phyloP scores from a whole-genome alignment of 108 stramenopile genomes.

The Fragilaria crotonensis region DNA sequence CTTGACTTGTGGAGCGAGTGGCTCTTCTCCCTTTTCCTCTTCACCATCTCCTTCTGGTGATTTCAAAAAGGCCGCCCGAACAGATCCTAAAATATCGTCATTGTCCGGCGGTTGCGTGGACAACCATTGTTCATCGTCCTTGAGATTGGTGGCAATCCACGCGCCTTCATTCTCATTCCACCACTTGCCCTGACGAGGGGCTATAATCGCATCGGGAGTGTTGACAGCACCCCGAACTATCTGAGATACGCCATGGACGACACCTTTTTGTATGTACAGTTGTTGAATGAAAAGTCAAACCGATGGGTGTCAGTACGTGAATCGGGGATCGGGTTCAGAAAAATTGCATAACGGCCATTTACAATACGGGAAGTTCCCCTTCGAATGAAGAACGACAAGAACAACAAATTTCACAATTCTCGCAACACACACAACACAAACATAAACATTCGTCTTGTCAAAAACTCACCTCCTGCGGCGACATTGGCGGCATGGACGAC shows the following conservation, averaged over 20 bases:
- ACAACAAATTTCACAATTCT: no score
- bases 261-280: constrained; percentile 23
- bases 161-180: constrained; percentile 54
- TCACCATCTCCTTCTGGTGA: constrained; percentile 9
- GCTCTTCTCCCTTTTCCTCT: no score
- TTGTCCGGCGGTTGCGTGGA: constrained; percentile 34
- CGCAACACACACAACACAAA: no score
- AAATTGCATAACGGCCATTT: no score
- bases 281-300: no score
- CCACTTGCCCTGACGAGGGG: constrained; percentile 45
- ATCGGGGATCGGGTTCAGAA: no score
- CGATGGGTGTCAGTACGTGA: no score
- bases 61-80: constrained; percentile 13
- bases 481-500: constrained; percentile 30
- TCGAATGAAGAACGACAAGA: no score
- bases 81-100: constrained; percentile 57
- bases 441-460: no score
- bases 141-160: constrained; percentile 50
- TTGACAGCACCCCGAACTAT: constrained; percentile 42
- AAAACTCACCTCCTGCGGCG: no score
- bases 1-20: constrained; percentile 31
- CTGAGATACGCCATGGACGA: constrained; percentile 43
- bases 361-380: no score
- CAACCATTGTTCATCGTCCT: constrained; percentile 36
- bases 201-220: constrained; percentile 44